Conservation (phyloP, 495 filamentous ascomycete species). For the Aspergillus bridgeri region DNA sequence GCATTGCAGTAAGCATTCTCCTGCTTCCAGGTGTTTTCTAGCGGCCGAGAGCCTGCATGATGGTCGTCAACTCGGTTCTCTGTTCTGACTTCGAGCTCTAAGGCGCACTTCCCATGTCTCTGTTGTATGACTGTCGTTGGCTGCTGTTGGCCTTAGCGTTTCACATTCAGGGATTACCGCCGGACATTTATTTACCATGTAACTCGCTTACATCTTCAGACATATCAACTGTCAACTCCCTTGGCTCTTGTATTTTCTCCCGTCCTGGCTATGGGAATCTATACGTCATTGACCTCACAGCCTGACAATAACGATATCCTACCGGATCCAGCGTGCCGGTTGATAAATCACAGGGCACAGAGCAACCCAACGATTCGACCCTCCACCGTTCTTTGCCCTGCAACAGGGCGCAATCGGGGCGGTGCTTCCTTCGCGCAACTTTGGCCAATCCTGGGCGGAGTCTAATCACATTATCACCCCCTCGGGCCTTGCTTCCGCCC, state of each 20-base stretch:
- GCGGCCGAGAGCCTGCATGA: not conserved
- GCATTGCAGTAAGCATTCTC: constrained; percentile 15
- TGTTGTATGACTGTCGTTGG: not conserved
- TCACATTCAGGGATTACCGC: not conserved
- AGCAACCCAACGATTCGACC: too few species aligned
- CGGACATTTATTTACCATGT: too few species aligned
- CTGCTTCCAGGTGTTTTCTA: constrained; percentile 26
- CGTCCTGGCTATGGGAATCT: not conserved
- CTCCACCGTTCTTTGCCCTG: constrained; percentile 1
- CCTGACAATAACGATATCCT: too few species aligned
- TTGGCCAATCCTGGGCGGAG: not conserved
- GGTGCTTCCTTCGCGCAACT: constrained; percentile 2
- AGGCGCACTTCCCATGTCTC: too few species aligned
- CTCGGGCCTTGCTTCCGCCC: not conserved
- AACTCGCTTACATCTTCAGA: too few species aligned
- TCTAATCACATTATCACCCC: too few species aligned
- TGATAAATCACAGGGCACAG: not conserved
- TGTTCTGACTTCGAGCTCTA: too few species aligned
- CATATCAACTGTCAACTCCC: too few species aligned
- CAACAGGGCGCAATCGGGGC: constrained; percentile 8
- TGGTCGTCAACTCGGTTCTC: too few species aligned
- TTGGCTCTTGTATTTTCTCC: too few species aligned
- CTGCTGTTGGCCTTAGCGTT: not conserved
- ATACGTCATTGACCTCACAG: not conserved
- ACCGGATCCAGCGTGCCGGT: not conserved